Evolutionary conservation across 208 protist genomes (phyloP), one percentile per base, ranked within the genome.

Genomic region (Tritrichomonas foetus): DNA sequence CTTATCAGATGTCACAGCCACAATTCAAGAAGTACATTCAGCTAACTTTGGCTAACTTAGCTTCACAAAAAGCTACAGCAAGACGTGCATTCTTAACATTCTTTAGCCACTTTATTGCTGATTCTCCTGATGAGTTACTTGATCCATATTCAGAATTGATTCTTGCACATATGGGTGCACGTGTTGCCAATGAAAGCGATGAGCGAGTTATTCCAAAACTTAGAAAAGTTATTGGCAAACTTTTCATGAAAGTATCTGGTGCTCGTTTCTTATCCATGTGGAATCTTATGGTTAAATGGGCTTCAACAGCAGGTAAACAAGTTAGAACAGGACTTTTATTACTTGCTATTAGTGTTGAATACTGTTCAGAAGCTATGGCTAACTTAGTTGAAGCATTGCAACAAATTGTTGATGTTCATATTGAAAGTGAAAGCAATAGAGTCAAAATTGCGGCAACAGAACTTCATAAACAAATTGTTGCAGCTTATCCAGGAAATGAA

Each of bases 121-220:
- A 53, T 13, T 20, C 22, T 44, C 27, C 64, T n/a, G 78, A 89
- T 57, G 78, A 89, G 20, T 14, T 44, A 57, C 47, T 57, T 49
- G 78, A 89, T 20, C n/a, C 53, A 50, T 89, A 89, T 36, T 14
- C 25, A 11, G 78, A 89, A 89, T 39, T 89, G 0, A 89, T 89
- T 20, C 44, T 89, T 49, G 1, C 39, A 13, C 39, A 89, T 57
- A 39, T 53, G 0, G 78, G 78, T 53, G 78, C 44, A 5, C 11
- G 41, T 33, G 57, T 89, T 39, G 78, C 78, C 1, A 89, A 89
- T 39, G 78, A 89, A 89, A 89, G 47, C 33, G 78, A 89, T 89
- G 78, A 89, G 33, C 5, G 20, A 39, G 27, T 50, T 20, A 69
- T 69, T n/a, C 11, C 11, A n/a, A 69, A 69, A 69, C n/a, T 69